Evolutionary conservation across 176 grass and related monocot genomes (phyloP).

Genomic region (Elaeis guineensis): DNA sequence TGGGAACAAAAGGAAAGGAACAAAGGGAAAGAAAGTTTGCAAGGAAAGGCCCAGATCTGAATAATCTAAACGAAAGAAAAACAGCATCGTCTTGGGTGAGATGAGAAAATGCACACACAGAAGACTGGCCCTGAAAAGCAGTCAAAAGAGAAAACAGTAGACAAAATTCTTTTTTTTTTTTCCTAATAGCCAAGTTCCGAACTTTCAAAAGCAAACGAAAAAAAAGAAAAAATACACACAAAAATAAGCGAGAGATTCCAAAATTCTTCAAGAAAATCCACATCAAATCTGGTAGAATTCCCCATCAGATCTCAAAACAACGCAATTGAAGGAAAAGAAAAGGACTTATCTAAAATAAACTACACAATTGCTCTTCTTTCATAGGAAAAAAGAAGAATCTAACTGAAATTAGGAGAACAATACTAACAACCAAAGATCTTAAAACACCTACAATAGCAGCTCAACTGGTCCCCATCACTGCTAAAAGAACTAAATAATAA

Average conservation of each 20-base stretch:
- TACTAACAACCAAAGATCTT: too few relatives aligned
- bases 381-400: too few relatives aligned
- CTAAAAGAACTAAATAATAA: too few relatives aligned
- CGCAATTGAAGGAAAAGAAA: too few relatives aligned
- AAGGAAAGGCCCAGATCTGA: background rate
- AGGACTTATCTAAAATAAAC: too few relatives aligned
- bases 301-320: constrained; percentile 6
- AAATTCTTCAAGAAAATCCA: background rate
- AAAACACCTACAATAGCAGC: too few relatives aligned
- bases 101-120: background rate
- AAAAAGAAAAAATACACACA: background rate
- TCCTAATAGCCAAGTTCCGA: background rate
- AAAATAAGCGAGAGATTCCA: background rate
- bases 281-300: background rate
- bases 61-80: background rate
- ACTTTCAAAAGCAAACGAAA: constrained; percentile 3
- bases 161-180: constrained; percentile 12
- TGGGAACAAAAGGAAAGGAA: constrained; percentile 19
- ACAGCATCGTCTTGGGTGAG: background rate
- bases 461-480: too few relatives aligned
- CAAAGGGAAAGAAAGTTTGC: background rate
- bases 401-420: too few relatives aligned
- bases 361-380: too few relatives aligned
- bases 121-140: constrained; percentile 6
- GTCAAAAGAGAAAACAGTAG: constrained; percentile 27